A percentile compares a stretch with the other conserved stretches of the same genome.
Conservation (phyloP, 805 yeast genomes). For the Saccharomycopsis microspora region DNA sequence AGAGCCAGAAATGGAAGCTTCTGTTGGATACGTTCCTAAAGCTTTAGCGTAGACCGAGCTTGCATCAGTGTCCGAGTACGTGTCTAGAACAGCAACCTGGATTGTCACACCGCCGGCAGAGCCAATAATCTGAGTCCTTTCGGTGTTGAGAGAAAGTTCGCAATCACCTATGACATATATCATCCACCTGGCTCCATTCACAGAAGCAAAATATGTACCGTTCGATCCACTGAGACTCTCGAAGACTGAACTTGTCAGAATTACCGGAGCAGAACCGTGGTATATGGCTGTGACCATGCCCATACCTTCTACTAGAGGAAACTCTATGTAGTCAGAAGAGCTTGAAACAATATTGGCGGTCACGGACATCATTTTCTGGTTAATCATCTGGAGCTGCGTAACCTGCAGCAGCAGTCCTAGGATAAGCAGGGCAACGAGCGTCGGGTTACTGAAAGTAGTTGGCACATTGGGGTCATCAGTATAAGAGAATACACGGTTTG, state of each 20-base stretch:
- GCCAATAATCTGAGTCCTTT: conserved; percentile 23
- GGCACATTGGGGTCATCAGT: conserved; percentile 29
- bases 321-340: conserved; percentile 22
- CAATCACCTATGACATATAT: neutral
- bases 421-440: conserved; percentile 41
- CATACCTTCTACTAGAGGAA: conserved; percentile 51
- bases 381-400: neutral
- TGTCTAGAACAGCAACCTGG: conserved; percentile 40
- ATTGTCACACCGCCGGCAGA: conserved; percentile 27
- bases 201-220: too few relatives aligned
- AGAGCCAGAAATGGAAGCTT: conserved; percentile 36
- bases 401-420: neutral
- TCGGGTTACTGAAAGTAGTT: conserved; percentile 40
- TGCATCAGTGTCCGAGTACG: conserved; percentile 16
- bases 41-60: conserved; percentile 36
- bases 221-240: too few relatives aligned
- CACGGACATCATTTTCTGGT: neutral
- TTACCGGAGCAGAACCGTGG: conserved; percentile 24
- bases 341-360: conserved; percentile 1
- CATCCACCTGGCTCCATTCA: neutral
- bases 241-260: too few relatives aligned
- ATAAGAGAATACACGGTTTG: conserved; percentile 22
- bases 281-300: conserved; percentile 43
- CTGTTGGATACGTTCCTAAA: conserved; percentile 56
- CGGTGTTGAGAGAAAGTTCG: neutral